Percentiles rank a stretch among this genome's conserved stretches.
Evolutionary conservation across 192 early-diverging fungal species (phyloP).

Genomic region (Gigaspora rosea): DNA sequence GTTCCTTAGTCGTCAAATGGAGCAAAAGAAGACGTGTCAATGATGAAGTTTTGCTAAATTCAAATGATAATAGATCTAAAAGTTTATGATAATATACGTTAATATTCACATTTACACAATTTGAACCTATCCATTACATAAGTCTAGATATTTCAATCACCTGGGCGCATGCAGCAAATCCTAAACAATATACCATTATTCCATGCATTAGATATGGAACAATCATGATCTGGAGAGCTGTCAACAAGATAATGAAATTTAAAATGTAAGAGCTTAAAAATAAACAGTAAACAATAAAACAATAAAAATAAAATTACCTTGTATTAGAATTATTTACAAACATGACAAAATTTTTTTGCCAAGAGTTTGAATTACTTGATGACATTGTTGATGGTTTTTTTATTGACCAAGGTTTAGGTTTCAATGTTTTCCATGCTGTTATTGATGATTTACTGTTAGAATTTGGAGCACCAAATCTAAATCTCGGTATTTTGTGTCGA

Average conservation of each 20-base stretch:
- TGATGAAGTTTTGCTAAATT: not conserved
- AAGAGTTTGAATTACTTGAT: not conserved
- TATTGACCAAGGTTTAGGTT: not conserved
- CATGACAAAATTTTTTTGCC: not conserved
- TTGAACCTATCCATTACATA: not conserved
- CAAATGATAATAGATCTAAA: not conserved
- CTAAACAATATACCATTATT: not conserved
- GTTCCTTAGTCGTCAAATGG: slow-evolving; percentile 6
- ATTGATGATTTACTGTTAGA: too few relatives aligned
- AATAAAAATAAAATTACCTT: not conserved
- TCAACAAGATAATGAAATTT: not conserved
- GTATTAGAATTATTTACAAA: not conserved
- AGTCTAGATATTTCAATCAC: not conserved
- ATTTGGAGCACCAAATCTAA: not conserved
- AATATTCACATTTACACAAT: not conserved
- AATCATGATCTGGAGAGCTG: not conserved
- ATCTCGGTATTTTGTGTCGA: not conserved
- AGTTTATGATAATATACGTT: not conserved
- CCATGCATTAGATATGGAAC: not conserved
- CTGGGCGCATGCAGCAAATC: not conserved
- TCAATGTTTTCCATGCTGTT: too few relatives aligned
- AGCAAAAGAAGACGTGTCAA: not conserved
- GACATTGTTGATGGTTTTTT: not conserved
- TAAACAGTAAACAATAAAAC: not conserved
- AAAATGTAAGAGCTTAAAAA: not conserved